Percentiles rank a stretch among this genome's conserved stretches.
Conservation (phyloP, 768 basidiomycete species). For the Boletus reticuloceps region DNA sequence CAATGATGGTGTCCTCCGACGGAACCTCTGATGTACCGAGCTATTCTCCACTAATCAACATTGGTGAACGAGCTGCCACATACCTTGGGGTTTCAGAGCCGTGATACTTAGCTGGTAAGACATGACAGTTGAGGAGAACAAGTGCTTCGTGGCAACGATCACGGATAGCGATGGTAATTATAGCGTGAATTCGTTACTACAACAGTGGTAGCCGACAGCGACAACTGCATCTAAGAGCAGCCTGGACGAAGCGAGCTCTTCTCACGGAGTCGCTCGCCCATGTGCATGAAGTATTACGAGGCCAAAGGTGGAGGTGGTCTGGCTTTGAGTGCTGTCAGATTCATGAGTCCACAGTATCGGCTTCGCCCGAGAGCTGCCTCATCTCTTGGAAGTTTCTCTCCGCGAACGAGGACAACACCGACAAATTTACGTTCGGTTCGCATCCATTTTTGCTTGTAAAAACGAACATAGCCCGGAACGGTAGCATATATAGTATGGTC, state of each 20-base stretch:
- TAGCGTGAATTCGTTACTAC: constrained; percentile 18
- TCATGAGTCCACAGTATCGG: constrained; percentile 77
- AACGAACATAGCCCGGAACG: constrained; percentile 89
- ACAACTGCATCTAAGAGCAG: not conserved
- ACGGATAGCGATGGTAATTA: constrained; percentile 9
- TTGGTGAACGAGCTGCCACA: not conserved
- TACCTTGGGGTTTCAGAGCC: constrained; percentile 40
- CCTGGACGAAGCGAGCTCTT: not conserved
- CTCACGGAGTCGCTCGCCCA: not conserved
- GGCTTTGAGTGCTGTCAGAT: constrained; percentile 45
- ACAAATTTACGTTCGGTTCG: constrained; percentile 74
- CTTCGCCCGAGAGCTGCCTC: constrained; percentile 72
- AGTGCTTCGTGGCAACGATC: not conserved
- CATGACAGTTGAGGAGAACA: constrained; percentile 16
- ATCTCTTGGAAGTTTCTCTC: constrained; percentile 86
- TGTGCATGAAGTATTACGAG: not conserved
- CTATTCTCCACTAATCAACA: not conserved
- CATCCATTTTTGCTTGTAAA: constrained; percentile 82
- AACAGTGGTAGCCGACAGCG: constrained; percentile 8
- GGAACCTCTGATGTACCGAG: constrained; percentile 49
- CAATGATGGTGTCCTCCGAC: constrained; percentile 53
- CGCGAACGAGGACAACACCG: constrained; percentile 79
- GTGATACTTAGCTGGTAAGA: constrained; percentile 40
- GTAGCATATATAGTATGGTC: constrained; percentile 95
- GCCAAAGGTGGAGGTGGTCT: constrained; percentile 6